A percentile compares a stretch with the other conserved stretches of the same genome.
phyloP scores from a whole-genome alignment of 129 eudicot species.

The Artemisia tridentata region DNA sequence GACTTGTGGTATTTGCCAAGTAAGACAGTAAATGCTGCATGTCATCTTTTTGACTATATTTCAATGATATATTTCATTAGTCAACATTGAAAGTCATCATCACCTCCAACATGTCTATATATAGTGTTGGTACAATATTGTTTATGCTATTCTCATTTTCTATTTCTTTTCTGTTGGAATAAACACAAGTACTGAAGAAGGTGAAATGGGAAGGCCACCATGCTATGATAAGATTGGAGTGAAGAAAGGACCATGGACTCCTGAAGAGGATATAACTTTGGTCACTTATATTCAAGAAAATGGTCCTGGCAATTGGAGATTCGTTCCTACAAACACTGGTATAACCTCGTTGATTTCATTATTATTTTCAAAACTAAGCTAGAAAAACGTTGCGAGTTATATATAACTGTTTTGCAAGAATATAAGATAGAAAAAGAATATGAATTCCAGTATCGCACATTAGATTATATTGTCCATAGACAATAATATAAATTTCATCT shows the following conservation, averaged over 20 bases:
- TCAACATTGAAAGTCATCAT: constrained; percentile 23
- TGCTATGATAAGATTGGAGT: constrained; percentile 52
- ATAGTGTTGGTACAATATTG: constrained; percentile 19
- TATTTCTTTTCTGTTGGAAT: constrained; percentile 8
- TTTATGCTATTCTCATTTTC: constrained; percentile 16
- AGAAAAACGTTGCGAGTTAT: too few relatives aligned
- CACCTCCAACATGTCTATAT: constrained; percentile 32
- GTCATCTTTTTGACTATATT: constrained; percentile 30
- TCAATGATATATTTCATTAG: constrained; percentile 16
- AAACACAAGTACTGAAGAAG: constrained; percentile 20
- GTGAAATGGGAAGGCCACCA: constrained; percentile 61
- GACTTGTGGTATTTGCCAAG: constrained; percentile 26
- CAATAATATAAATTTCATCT: too few relatives aligned
- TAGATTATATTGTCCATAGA: too few relatives aligned
- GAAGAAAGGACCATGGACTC: constrained; percentile 62
- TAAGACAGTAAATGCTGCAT: constrained; percentile 23
- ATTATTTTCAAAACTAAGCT: neutral
- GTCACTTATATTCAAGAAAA: constrained; percentile 51
- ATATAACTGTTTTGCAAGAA: neutral
- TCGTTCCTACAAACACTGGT: constrained; percentile 56
- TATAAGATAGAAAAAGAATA: neutral
- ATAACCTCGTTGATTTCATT: neutral
- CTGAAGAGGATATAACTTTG: constrained; percentile 46
- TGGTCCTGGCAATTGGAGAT: constrained; percentile 62
- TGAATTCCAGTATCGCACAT: neutral